Conservation (phyloP, 208 protist genomes). For the Crithidia mellificae region DNA sequence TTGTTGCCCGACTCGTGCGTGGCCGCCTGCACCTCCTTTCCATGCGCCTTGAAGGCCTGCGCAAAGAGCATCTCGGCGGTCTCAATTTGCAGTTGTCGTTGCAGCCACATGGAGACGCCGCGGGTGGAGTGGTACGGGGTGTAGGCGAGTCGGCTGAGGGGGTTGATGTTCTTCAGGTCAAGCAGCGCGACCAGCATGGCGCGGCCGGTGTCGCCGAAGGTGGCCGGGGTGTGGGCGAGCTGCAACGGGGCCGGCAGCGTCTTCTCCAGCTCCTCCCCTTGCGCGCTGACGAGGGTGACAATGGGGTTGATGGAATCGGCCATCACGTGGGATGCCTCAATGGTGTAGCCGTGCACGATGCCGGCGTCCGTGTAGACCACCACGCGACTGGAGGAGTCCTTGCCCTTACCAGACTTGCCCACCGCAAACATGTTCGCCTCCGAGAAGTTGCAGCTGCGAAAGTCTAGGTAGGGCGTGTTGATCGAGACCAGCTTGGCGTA, state of each 20-base stretch:
- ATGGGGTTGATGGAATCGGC: conserved; percentile 65
- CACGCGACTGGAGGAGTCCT: conserved; percentile 90
- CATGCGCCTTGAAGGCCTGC: conserved; percentile 54
- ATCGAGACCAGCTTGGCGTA: conserved; percentile 89
- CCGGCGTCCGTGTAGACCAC: conserved; percentile 78
- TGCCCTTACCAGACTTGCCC: conserved; percentile 86
- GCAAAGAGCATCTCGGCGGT: conserved; percentile 71
- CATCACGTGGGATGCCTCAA: conserved; percentile 91
- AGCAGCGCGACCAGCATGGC: conserved; percentile 76
- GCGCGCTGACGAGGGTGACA: conserved; percentile 32
- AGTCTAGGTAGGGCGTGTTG: conserved; percentile 93
- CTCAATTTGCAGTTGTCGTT: conserved; percentile 80
- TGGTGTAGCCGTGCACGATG: conserved; percentile 87
- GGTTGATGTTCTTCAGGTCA: conserved; percentile 83
- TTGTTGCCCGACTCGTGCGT: conserved; percentile 21
- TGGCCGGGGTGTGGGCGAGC: conserved; percentile 46
- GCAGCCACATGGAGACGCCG: conserved; percentile 65
- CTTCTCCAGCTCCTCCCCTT: conserved; percentile 33
- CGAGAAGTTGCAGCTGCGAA: conserved; percentile 90
- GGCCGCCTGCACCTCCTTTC: conserved; percentile 25
- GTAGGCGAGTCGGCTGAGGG: conserved; percentile 58
- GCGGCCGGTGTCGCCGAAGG: conserved; percentile 80
- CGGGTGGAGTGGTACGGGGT: conserved; percentile 59
- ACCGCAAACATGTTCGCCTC: conserved; percentile 91
- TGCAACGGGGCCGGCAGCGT: conserved; percentile 15